Evolutionary conservation across 306 rosid genomes (phyloP).

Genomic region (Canavalia gladiata): DNA sequence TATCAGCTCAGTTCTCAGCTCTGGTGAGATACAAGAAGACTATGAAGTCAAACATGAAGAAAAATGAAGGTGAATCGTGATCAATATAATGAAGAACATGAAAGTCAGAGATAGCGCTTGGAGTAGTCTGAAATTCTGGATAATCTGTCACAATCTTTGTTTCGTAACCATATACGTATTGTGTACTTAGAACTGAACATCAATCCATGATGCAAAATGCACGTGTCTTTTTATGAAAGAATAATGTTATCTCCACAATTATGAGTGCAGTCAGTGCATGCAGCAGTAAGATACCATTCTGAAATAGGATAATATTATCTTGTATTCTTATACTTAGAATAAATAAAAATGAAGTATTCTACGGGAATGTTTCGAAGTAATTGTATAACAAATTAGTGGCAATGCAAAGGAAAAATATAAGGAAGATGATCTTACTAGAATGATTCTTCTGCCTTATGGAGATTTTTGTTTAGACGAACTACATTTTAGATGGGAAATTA

Average conservation of each 20-base stretch:
- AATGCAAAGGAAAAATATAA: not conserved
- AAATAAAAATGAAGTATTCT: not conserved
- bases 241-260: constrained; percentile 27
- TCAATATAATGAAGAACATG: constrained; percentile 12
- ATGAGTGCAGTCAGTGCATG: not conserved
- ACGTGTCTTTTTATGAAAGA: constrained; percentile 17
- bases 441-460: not conserved
- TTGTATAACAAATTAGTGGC: not conserved
- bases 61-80: constrained; percentile 47
- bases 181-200: constrained; percentile 28
- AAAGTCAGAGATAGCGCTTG: constrained; percentile 25
- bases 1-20: constrained; percentile 30
- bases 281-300: no score
- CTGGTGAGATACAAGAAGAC: constrained; percentile 71
- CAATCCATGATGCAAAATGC: constrained; percentile 33
- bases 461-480: not conserved
- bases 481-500: not conserved
- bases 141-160: constrained; percentile 36
- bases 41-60: constrained; percentile 43
- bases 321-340: not conserved
- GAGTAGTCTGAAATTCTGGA: constrained; percentile 25
- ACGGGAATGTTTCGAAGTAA: not conserved
- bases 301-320: not conserved
- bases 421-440: not conserved
- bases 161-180: not conserved